Evolutionary conservation across 2,329 filamentous ascomycete genomes (phyloP).

Genomic region (Acephala macrosclerotiorum): DNA sequence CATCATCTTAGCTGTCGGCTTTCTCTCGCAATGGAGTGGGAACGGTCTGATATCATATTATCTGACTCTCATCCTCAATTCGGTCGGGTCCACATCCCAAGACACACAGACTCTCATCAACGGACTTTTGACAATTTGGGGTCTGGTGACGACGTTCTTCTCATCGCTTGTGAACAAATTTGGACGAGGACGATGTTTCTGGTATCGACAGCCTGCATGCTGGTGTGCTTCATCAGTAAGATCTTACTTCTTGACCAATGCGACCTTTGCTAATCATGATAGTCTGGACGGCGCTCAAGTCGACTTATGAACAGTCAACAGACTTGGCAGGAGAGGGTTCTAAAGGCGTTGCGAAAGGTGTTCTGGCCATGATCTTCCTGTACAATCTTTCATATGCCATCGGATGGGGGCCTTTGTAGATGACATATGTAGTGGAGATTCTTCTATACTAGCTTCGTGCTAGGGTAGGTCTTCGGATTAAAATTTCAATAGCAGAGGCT

Average conservation of each 20-base stretch:
- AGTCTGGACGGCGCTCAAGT: constrained; percentile 36
- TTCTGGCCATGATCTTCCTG: constrained; percentile 50
- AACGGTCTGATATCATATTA: constrained; percentile 39
- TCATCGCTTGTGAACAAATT: constrained; percentile 34
- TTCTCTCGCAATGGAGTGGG: constrained; percentile 34
- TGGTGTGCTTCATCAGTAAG: constrained; percentile 32
- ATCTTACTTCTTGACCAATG: background rate
- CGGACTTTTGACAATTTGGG: constrained; percentile 34
- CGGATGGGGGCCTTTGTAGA: constrained; percentile 33
- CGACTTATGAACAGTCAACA: constrained; percentile 30
- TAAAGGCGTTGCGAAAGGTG: constrained; percentile 26
- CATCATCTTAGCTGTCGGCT: constrained; percentile 29
- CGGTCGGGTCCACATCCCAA: constrained; percentile 32
- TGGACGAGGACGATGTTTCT: constrained; percentile 34
- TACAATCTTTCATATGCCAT: constrained; percentile 52
- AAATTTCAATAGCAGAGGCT: background rate
- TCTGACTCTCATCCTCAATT: constrained; percentile 34
- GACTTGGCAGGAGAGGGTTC: constrained; percentile 17
- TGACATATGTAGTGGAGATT: constrained; percentile 38
- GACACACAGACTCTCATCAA: constrained; percentile 35
- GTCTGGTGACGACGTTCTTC: constrained; percentile 31
- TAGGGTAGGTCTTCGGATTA: constrained; percentile 16
- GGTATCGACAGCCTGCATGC: constrained; percentile 29
- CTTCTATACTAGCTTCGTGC: constrained; percentile 38
- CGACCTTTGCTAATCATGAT: background rate